Evolutionary conservation across 1,284 basidiomycete species (phyloP), one percentile per base, ranked within the genome.

Genomic region (Stygiomarasmius scandens): DNA sequence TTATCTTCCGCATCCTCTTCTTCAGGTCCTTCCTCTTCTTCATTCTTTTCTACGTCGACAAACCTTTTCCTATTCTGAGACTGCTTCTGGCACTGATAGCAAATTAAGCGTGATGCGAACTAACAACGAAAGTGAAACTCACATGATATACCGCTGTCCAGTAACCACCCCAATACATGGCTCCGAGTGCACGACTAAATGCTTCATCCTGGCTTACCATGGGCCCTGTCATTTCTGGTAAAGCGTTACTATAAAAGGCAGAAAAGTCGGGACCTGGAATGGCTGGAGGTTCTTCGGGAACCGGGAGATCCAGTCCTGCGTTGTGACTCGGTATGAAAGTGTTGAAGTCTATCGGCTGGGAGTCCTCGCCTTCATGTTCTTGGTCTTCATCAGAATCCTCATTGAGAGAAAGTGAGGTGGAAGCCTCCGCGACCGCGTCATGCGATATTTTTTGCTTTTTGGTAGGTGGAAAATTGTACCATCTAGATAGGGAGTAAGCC

Each of bases 111-210:
- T 41, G 56, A 66, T 63, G 63, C 25, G 56, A 20, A 16, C 45
- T 43, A 20, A 52, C 45, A 55, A 11, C 10, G 23, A 38, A 22
- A 25, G 25, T 27, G 11, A 56, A 55, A 70, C 81, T 51, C 66
- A 87, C 89, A 69, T 92, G 86, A 67, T 92, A 92, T 50, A 90
- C 78, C 1, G 90, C 90, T 2, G 89, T 90, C 89, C 90, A 92
- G 69, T 92, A 92, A 16, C 90, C 90, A 32, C 79, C 78, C 90
- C 90, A 92, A 68, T 92, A 92, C 83, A 87, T 91, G 16, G 90
- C 87, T 22, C 78, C 80, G 65, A 90, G 64, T 2, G 90, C 90
- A 54, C 85, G 84, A 36, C 79, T 75, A 68, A 92, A 92, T 1
- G 89, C 89, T 64, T 92, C 88, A 61, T 92, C 89, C 62, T 81